phyloP scores from a whole-genome alignment of 495 filamentous ascomycete species.

The Usnea hakonensis region DNA sequence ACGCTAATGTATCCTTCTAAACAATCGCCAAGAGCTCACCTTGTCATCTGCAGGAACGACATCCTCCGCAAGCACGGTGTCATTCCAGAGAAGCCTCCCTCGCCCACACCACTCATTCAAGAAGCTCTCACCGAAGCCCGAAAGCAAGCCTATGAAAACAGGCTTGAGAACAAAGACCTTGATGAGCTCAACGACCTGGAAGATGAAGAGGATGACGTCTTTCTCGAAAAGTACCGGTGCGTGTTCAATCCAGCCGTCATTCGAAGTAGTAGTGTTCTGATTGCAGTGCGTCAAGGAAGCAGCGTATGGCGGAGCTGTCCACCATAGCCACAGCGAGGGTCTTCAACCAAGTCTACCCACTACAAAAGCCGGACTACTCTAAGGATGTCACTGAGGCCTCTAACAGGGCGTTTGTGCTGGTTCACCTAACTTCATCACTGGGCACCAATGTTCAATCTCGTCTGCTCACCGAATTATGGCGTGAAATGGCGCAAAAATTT shows the following conservation, averaged over 20 bases:
- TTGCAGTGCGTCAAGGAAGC: conserved; percentile 46
- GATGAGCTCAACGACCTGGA: conserved; percentile 91
- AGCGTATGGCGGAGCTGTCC: conserved; percentile 73
- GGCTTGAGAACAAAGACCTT: conserved; percentile 85
- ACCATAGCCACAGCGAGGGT: conserved; percentile 64
- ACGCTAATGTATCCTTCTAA: background rate
- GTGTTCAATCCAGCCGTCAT: conserved; percentile 6
- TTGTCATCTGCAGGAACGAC: conserved; percentile 67
- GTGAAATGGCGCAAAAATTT: conserved; percentile 69
- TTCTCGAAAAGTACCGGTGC: conserved; percentile 78
- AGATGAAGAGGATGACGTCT: conserved; percentile 88
- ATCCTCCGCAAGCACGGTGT: conserved; percentile 94
- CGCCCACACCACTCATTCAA: conserved; percentile 87
- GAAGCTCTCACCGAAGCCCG: conserved; percentile 84
- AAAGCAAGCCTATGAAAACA: conserved; percentile 74
- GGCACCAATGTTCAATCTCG: conserved; percentile 77
- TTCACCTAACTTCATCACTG: conserved; percentile 72
- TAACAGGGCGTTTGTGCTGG: conserved; percentile 62
- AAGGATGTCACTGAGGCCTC: conserved; percentile 92
- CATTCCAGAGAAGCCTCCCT: conserved; percentile 92
- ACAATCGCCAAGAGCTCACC: background rate
- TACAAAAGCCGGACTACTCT: conserved; percentile 88
- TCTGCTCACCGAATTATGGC: conserved; percentile 79
- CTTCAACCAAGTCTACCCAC: conserved; percentile 82
- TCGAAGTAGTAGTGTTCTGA: conserved; percentile 10